Conservation (phyloP, 1,139 yeast species). For the Candida dubliniensis region DNA sequence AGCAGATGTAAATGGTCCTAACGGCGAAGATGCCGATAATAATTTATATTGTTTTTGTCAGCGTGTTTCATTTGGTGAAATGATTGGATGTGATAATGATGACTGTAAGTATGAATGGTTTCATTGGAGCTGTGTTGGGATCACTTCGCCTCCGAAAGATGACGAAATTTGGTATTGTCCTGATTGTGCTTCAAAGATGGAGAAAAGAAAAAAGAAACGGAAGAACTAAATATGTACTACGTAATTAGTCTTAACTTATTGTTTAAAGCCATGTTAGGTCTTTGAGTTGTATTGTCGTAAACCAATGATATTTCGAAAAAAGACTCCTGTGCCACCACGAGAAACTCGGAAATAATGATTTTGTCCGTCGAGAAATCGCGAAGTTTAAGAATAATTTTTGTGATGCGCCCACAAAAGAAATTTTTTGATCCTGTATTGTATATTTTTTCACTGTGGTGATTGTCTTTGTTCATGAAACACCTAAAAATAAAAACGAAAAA, state of each 20-base stretch:
- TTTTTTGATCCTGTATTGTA: no score
- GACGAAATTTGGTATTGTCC: slow-evolving; percentile 73
- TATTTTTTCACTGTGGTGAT: no score
- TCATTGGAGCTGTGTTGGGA: slow-evolving; percentile 82
- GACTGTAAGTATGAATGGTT: slow-evolving; percentile 88
- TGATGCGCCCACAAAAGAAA: no score
- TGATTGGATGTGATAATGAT: slow-evolving; percentile 89
- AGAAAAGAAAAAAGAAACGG: slow-evolving; percentile 47
- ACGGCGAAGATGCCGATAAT: slow-evolving; percentile 61
- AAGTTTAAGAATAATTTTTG: no score
- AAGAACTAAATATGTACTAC: slow-evolving; percentile 17
- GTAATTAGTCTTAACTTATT: background rate
- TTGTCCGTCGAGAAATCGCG: no score
- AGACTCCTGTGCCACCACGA: no score
- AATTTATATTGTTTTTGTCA: slow-evolving; percentile 80
- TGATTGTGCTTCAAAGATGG: slow-evolving; percentile 55
- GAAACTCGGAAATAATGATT: no score
- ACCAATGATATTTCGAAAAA: no score
- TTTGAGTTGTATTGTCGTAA: no score
- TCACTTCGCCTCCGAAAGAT: slow-evolving; percentile 67
- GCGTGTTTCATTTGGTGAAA: slow-evolving; percentile 82
- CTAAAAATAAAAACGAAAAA: background rate
- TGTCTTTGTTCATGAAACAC: no score
- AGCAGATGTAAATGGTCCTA: slow-evolving; percentile 6
- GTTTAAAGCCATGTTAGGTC: no score